These are phyloP conservation scores for Floccularia luteovirens DNA, from an alignment of 768 basidiomycete species.

Conservation along the genomic window DNA sequence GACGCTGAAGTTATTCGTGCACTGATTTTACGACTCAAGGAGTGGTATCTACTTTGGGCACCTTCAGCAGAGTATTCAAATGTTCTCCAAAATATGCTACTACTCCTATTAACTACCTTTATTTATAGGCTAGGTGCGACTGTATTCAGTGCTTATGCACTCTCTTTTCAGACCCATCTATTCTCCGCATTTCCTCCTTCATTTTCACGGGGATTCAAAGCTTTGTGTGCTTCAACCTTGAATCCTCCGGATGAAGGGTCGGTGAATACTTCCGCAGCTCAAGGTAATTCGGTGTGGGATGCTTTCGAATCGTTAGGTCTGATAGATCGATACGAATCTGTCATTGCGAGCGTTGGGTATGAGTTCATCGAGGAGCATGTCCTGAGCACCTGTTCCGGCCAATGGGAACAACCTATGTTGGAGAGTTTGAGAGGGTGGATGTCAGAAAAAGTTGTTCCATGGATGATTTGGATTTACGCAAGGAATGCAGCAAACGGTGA, in stretches of 20 bases:
- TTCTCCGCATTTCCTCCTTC: conserved; percentile 64
- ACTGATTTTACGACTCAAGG: conserved; percentile 51
- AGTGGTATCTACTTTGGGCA: conserved; percentile 75
- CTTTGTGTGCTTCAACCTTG: conserved; percentile 56
- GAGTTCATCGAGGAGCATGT: conserved; percentile 80
- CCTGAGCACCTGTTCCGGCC: conserved; percentile 50
- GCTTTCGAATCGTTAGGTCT: conserved; percentile 67
- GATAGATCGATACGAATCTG: conserved; percentile 74
- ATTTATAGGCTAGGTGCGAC: conserved; percentile 51
- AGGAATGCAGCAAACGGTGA: conserved; percentile 51
- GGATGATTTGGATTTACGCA: conserved; percentile 81
- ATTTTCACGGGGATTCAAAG: conserved; percentile 64
- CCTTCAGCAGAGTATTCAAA: conserved; percentile 59
- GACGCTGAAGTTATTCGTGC: conserved; percentile 41
- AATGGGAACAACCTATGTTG: conserved; percentile 66
- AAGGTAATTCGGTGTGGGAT: conserved; percentile 34
- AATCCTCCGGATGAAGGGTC: conserved; percentile 16
- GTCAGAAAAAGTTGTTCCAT: conserved; percentile 69
- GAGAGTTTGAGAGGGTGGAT: conserved; percentile 67
- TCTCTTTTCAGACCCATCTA: conserved; percentile 67
- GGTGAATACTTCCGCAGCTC: neutral
- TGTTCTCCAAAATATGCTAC: too few relatives aligned
- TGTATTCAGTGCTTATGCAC: conserved; percentile 52
- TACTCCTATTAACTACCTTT: too few relatives aligned
- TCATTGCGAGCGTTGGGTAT: conserved; percentile 80